A percentile compares a stretch with the other conserved stretches of the same genome.
Evolutionary conservation across 148 eudicot genomes (phyloP).

Genomic region (Heliosperma pusillum): DNA sequence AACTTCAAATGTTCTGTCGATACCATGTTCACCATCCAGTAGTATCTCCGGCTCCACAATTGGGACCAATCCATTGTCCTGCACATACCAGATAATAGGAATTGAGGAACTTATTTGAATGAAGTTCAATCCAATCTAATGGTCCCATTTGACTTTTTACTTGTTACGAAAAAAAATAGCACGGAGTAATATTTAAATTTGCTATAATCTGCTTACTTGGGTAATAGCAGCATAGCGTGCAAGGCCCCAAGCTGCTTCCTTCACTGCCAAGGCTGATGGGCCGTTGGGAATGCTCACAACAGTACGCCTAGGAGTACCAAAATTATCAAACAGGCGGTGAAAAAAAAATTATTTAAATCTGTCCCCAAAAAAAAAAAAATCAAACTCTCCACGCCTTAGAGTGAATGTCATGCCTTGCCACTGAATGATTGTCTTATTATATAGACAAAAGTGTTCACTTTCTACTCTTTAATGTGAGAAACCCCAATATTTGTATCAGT

Average conservation of each 20-base stretch:
- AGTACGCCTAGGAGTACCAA: constrained; percentile 63
- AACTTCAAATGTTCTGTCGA: constrained; percentile 86
- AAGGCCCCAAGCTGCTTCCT: constrained; percentile 96
- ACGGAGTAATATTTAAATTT: neutral
- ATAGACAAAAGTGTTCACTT: neutral
- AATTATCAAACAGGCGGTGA: neutral
- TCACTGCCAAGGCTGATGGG: constrained; percentile 86
- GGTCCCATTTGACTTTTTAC: neutral
- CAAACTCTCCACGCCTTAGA: neutral
- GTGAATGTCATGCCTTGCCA: neutral
- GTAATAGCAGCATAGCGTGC: constrained; percentile 90
- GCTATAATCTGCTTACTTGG: constrained; percentile 48
- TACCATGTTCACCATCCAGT: constrained; percentile 89
- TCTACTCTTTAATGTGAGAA: neutral
- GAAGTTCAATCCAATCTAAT: neutral
- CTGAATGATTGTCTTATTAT: neutral
- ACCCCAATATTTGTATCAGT: too few relatives aligned
- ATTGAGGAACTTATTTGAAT: neutral
- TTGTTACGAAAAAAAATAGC: too few relatives aligned
- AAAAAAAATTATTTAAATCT: neutral
- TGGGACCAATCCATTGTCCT: constrained; percentile 95
- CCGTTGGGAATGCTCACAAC: constrained; percentile 99
- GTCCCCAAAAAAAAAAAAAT: too few relatives aligned
- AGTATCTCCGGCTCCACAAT: constrained; percentile 94
- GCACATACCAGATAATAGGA: neutral